Evolutionary conservation across 495 filamentous ascomycete genomes (phyloP).

Genomic region (Delitschia confertaspora): DNA sequence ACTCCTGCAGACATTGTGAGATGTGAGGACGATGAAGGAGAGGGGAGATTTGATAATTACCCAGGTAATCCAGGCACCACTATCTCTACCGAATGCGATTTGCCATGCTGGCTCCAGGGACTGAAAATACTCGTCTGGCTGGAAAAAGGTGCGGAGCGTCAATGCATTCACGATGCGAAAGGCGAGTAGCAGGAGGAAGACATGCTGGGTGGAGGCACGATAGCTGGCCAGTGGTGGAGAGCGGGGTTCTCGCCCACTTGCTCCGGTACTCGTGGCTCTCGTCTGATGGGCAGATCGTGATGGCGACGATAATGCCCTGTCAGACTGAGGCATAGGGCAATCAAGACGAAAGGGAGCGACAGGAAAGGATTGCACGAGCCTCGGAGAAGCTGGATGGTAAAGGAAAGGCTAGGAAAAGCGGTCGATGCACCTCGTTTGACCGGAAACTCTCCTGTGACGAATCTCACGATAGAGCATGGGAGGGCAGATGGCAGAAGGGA

Average conservation of each 20-base stretch:
- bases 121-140: slow-evolving; percentile 98
- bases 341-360: no score
- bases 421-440: not conserved
- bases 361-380: no score
- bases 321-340: slow-evolving; percentile 23
- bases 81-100: slow-evolving; percentile 66
- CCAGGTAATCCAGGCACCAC: slow-evolving; percentile 94
- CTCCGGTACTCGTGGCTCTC: slow-evolving; percentile 19
- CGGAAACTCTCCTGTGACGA: no score
- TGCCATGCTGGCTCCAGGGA: slow-evolving; percentile 92
- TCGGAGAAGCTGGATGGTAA: no score
- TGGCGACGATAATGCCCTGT: no score
- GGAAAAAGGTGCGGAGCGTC: slow-evolving; percentile 85
- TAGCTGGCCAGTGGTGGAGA: not conserved
- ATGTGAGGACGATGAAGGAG: slow-evolving; percentile 5
- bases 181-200: slow-evolving; percentile 46
- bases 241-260: slow-evolving; percentile 3
- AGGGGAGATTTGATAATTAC: slow-evolving; percentile 42
- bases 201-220: slow-evolving; percentile 8
- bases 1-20: slow-evolving; percentile 58
- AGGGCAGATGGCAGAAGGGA: no score
- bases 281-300: slow-evolving; percentile 6
- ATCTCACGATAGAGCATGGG: no score
- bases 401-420: no score
- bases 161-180: slow-evolving; percentile 83